Conservation (phyloP, 192 early-diverging fungal genomes). For the Coemansia umbellata region DNA sequence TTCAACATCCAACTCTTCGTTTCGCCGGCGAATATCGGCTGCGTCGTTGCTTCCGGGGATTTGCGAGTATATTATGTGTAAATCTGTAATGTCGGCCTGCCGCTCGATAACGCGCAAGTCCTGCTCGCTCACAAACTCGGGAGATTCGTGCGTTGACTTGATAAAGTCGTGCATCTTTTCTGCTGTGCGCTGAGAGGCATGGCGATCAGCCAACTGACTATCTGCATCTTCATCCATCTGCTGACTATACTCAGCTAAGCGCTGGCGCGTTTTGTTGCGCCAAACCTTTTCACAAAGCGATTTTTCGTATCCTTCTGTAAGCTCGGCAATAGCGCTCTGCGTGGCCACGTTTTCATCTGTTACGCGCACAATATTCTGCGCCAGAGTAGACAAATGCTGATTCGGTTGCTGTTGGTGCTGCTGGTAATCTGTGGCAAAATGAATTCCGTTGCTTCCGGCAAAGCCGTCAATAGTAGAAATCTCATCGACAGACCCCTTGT, state of each 20-base stretch:
- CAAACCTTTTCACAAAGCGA: constrained; percentile 33
- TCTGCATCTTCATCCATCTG: constrained; percentile 15
- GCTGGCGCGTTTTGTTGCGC: constrained; percentile 31
- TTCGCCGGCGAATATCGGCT: constrained; percentile 27
- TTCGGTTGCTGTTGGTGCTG: constrained; percentile 50
- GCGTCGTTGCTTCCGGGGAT: constrained; percentile 12
- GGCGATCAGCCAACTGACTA: constrained; percentile 52
- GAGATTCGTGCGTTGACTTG: constrained; percentile 18
- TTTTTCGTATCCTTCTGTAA: constrained; percentile 29
- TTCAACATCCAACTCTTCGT: constrained; percentile 33
- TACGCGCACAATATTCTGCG: constrained; percentile 28
- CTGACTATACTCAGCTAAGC: constrained; percentile 18
- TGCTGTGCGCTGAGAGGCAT: constrained; percentile 52
- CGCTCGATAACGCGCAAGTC: constrained; percentile 19
- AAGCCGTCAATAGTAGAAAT: constrained; percentile 1
- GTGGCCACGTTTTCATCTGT: neutral
- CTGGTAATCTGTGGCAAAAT: constrained; percentile 7
- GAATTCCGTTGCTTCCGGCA: neutral
- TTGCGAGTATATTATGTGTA: constrained; percentile 23
- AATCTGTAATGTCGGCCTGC: constrained; percentile 17
- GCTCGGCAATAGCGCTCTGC: constrained; percentile 16
- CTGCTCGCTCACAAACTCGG: constrained; percentile 2
- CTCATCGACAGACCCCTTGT: constrained; percentile 3
- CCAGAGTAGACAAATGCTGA: constrained; percentile 17
- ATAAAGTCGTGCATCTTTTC: constrained; percentile 55